A percentile compares a stretch with the other conserved stretches of the same genome.
Conservation (phyloP, 1,284 basidiomycete species). For the Rhodotorula sp. region DNA sequence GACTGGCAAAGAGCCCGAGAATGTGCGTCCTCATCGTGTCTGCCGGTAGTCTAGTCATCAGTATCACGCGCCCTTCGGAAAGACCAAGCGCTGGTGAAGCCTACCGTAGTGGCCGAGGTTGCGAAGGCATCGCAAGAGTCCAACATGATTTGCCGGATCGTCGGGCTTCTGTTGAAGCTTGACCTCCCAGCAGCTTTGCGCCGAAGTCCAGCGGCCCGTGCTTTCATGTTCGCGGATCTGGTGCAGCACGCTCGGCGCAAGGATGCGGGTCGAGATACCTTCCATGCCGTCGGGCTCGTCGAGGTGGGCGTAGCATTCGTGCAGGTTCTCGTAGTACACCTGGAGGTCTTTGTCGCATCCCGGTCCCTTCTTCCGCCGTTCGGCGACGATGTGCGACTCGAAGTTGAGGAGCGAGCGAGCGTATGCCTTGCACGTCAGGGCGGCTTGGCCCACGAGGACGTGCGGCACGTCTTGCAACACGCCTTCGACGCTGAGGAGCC, state of each 20-base stretch:
- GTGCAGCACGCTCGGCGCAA: constrained; percentile 88
- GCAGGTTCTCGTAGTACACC: constrained; percentile 82
- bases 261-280: constrained; percentile 84
- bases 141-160: constrained; percentile 83
- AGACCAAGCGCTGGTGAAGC: constrained; percentile 41
- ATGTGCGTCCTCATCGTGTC: constrained; percentile 96
- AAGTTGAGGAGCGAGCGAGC: constrained; percentile 93
- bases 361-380: constrained; percentile 53
- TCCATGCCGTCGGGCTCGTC: constrained; percentile 99
- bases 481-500: constrained; percentile 35
- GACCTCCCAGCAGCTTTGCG: constrained; percentile 99
- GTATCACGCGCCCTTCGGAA: not conserved
- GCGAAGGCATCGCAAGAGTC: constrained; percentile 83
- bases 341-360: constrained; percentile 58
- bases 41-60: constrained; percentile 47
- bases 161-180: constrained; percentile 85
- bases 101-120: constrained; percentile 96
- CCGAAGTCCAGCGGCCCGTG: constrained; percentile 95
- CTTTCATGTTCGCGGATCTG: constrained; percentile 98
- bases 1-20: constrained; percentile 72
- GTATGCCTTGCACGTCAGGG: constrained; percentile 89
- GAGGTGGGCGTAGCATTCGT: constrained; percentile 92
- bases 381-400: constrained; percentile 55
- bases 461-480: constrained; percentile 51
- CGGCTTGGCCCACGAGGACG: constrained; percentile 86